Evolutionary conservation across 2,329 filamentous ascomycete species (phyloP), one percentile per base, ranked within the genome.

Genomic region (Xylariomycetidae sp.): DNA sequence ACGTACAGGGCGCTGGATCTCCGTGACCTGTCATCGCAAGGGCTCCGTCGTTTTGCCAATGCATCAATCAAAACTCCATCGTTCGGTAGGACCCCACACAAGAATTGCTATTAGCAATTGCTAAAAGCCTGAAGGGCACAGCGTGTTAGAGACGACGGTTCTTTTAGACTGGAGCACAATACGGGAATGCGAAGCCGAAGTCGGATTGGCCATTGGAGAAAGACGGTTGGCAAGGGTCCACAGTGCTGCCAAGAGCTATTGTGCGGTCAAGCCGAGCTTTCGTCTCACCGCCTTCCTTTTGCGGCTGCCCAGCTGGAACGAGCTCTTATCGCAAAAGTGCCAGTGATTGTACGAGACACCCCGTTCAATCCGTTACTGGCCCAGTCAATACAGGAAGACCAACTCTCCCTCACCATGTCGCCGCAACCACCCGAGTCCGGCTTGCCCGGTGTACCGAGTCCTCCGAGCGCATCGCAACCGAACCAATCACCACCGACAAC

Each of bases 1-100:
- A 48, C 48, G 38, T 54, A 56, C 53, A 50, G 42, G 51, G 51
- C 42, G 49, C 43, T 29, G 34, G 29, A 32, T 31, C 45, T 38
- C 38, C 49, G 31, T 32, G 26, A 29, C 43, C 42, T 37, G 49
- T 35, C 53, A 57, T 57, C 16, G 31, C 36, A 27, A 42, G 42
- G 44, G 38, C 42, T 40, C 30, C 38, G 29, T n/a, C 17, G 29
- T 32, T 32, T 39, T 17, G 34, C 35, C 20, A 13, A 9, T 8
- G 8, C 26, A 8, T 29, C 13, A 27, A 6, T 14, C n/a, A n/a
- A n/a, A n/a, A n/a, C n/a, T n/a, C n/a, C n/a, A n/a, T n/a, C n/a
- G n/a, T n/a, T n/a, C n/a, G n/a, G n/a, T n/a, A n/a, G n/a, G n/a
- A n/a, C n/a, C n/a, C n/a, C n/a, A n/a, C n/a, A n/a, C n/a, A n/a